Conservation (phyloP, 2,329 filamentous ascomycete genomes). For the Colletotrichum theobromicola region DNA sequence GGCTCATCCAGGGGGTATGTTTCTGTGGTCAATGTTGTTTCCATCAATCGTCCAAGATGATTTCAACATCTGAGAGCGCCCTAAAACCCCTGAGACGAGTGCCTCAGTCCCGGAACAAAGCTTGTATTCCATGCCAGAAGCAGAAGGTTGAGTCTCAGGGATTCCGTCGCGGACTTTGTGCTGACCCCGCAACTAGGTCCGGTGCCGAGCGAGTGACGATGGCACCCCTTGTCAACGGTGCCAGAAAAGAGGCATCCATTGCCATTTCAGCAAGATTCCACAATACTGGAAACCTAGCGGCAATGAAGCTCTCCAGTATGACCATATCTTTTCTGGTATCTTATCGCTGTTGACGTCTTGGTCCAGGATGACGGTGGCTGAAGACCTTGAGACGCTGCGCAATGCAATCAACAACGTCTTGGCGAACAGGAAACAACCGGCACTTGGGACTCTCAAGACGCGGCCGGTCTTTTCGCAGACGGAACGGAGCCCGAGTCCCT, state of each 20-base stretch:
- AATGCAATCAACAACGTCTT: neutral
- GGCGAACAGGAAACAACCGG: neutral
- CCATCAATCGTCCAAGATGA: neutral
- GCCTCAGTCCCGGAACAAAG: neutral
- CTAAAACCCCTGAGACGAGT: neutral
- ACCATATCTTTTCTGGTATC: rapidly evolving
- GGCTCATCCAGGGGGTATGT: neutral
- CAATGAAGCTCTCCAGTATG: neutral
- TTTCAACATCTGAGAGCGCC: neutral
- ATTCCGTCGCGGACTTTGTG: neutral
- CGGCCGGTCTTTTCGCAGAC: neutral
- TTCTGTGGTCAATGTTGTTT: neutral
- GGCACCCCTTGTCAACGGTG: neutral
- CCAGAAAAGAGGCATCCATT: neutral
- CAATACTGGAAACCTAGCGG: neutral
- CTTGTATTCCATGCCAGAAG: neutral
- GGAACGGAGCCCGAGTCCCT: neutral
- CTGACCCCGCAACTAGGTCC: neutral
- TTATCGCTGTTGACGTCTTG: neutral
- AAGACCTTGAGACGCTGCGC: neutral
- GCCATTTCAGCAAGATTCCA: neutral
- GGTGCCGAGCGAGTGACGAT: neutral
- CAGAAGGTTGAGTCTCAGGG: neutral
- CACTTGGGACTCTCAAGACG: neutral
- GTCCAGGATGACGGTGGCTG: neutral